phyloP scores from a whole-genome alignment of 163 green algal species.

The Chlamydomonas reinhardtii region DNA sequence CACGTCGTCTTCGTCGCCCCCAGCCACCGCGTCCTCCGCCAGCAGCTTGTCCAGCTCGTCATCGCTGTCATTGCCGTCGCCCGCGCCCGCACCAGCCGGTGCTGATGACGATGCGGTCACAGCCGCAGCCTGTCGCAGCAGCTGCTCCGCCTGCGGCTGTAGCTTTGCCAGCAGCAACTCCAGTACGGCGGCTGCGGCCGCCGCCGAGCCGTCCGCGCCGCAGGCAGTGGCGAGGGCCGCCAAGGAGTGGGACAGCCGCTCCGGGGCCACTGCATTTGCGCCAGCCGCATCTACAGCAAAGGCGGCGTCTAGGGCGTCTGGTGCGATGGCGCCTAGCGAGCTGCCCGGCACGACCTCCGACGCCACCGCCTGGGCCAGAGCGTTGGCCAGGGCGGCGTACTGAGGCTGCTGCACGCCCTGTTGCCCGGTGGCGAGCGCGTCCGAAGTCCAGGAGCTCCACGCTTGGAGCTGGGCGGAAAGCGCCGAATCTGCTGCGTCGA shows the following conservation, averaged over 20 bases:
- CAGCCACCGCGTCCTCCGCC: too few species aligned
- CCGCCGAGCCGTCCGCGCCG: not conserved
- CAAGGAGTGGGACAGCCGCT: not conserved
- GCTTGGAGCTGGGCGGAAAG: too few species aligned
- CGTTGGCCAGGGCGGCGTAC: too few species aligned
- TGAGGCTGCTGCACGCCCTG: too few species aligned
- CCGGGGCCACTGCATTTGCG: not conserved
- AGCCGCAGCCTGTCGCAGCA: not conserved
- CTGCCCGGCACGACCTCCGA: too few species aligned
- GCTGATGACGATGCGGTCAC: not conserved
- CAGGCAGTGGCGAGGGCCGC: not conserved
- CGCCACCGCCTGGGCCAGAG: too few species aligned
- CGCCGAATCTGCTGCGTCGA: too few species aligned
- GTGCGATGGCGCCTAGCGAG: too few species aligned
- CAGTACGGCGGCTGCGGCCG: too few species aligned
- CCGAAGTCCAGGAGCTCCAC: too few species aligned
- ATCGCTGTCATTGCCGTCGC: not conserved
- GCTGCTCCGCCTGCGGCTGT: not conserved
- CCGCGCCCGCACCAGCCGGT: not conserved
- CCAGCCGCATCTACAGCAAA: constrained; percentile 4
- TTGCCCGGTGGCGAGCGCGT: too few species aligned
- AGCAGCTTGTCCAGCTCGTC: not conserved
- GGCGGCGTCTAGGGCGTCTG: not conserved
- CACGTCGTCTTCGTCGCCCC: not conserved
- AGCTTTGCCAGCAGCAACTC: not conserved